These are phyloP conservation scores for Chaetothyriales sp. DNA, from an alignment of 2,329 filamentous ascomycete genomes.

Conservation along the genomic window DNA sequence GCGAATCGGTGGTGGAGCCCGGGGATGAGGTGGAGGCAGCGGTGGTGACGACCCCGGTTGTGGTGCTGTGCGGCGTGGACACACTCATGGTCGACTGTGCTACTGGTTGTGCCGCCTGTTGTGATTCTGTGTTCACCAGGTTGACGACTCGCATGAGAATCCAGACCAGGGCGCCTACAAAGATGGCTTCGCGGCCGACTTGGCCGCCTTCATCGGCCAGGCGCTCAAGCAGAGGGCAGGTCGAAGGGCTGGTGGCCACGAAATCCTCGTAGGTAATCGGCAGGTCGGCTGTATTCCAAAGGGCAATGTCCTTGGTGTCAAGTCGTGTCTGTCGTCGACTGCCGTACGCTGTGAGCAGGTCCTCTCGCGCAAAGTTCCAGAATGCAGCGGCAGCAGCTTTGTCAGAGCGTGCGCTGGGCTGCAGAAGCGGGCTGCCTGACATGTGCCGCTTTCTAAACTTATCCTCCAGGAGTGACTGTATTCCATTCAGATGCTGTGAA, in stretches of 20 bases:
- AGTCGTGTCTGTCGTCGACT: conserved; percentile 46
- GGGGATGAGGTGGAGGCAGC: conserved; percentile 18
- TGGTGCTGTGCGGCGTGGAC: not conserved
- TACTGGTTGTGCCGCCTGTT: not conserved
- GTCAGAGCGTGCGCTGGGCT: conserved; percentile 24
- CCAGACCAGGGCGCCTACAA: conserved; percentile 51
- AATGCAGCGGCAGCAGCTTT: conserved; percentile 45
- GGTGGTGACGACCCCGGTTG: conserved; percentile 18
- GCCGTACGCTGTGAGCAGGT: conserved; percentile 50
- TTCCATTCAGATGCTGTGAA: conserved; percentile 48
- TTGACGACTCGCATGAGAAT: conserved; percentile 47
- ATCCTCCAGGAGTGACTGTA: conserved; percentile 43
- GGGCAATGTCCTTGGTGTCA: conserved; percentile 44
- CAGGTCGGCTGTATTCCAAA: conserved; percentile 51
- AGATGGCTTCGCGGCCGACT: conserved; percentile 40
- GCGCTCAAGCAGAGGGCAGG: not conserved
- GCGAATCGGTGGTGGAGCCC: conserved; percentile 1
- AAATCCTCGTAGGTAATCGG: conserved; percentile 24
- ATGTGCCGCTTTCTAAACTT: conserved; percentile 9
- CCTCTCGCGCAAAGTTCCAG: conserved; percentile 53
- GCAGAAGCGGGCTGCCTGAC: conserved; percentile 8
- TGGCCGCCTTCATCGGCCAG: conserved; percentile 8
- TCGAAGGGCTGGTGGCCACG: conserved; percentile 3
- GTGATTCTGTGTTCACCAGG: not conserved
- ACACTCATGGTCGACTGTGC: not conserved